Evolutionary conservation across 2,329 filamentous ascomycete genomes (phyloP).

Genomic region (Botrytis fragariae): DNA sequence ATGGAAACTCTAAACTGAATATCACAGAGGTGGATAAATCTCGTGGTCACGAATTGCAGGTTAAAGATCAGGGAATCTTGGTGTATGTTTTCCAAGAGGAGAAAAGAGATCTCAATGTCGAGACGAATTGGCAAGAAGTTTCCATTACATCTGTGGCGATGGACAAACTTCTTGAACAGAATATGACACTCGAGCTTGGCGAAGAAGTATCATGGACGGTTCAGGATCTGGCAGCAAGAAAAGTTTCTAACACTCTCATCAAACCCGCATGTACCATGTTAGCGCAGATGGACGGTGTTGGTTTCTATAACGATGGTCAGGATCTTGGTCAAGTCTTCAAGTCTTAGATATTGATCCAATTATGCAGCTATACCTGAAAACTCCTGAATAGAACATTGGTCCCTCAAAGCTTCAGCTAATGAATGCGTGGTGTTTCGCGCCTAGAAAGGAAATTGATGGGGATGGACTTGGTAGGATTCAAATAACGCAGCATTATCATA

Average conservation of each 20-base stretch:
- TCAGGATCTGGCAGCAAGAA: conserved; percentile 14
- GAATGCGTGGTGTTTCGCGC: neutral
- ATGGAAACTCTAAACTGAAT: conserved; percentile 22
- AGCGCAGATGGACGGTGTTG: conserved; percentile 32
- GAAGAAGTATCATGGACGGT: conserved; percentile 27
- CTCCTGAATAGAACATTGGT: neutral
- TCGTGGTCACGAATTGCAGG: conserved; percentile 6
- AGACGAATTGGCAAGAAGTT: conserved; percentile 29
- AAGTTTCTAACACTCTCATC: conserved; percentile 21
- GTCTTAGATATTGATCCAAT: neutral
- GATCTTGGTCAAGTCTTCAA: conserved; percentile 13
- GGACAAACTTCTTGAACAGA: conserved; percentile 24
- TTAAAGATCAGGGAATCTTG: conserved; percentile 4
- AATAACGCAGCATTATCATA: neutral
- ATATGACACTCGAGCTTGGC: conserved; percentile 29
- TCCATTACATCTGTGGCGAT: conserved; percentile 23
- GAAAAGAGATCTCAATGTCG: neutral
- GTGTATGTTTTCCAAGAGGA: conserved; percentile 16
- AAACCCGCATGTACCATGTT: conserved; percentile 28
- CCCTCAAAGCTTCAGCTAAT: neutral
- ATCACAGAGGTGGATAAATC: conserved; percentile 23
- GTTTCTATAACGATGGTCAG: conserved; percentile 29
- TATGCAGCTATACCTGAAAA: neutral
- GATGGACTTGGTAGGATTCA: neutral
- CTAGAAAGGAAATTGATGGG: neutral